Conservation (phyloP, 345 rosid genomes). For the Heritiera littoralis region DNA sequence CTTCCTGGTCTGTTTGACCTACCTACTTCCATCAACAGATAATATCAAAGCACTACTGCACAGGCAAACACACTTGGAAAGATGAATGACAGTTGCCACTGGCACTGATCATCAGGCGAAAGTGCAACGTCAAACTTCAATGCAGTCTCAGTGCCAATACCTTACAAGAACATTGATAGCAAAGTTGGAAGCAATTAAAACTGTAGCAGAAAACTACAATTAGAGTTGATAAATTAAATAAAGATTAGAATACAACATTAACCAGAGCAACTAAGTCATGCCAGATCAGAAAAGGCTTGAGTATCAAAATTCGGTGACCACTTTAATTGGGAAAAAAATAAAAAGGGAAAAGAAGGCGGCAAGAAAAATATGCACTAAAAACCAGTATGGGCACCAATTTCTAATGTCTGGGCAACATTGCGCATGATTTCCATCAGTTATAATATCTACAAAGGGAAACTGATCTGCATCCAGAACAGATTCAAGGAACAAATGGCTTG, state of each 20-base stretch:
- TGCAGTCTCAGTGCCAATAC: conserved; percentile 17
- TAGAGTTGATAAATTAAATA: conserved; percentile 23
- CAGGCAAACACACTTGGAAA: background rate
- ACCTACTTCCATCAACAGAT: background rate
- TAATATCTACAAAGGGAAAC: conserved; percentile 56
- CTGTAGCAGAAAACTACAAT: conserved; percentile 24
- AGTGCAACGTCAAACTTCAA: conserved; percentile 3
- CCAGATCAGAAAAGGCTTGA: conserved; percentile 27
- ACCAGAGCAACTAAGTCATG: conserved; percentile 31
- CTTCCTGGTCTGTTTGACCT: background rate
- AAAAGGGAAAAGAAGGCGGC: conserved; percentile 15
- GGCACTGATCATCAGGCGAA: background rate
- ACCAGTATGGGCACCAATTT: conserved; percentile 37
- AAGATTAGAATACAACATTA: conserved; percentile 24
- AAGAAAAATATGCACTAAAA: conserved; percentile 42
- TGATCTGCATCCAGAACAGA: conserved; percentile 45
- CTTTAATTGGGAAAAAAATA: conserved; percentile 21
- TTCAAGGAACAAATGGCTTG: conserved; percentile 37
- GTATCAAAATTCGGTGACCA: conserved; percentile 38
- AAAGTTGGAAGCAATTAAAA: conserved; percentile 8
- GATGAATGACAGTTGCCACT: background rate
- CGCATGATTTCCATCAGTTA: conserved; percentile 49
- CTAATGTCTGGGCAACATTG: conserved; percentile 37
- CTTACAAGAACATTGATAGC: conserved; percentile 4
- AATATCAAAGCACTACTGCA: background rate